These are phyloP conservation scores for Colletotrichum aenigma DNA, from an alignment of 2,329 filamentous ascomycete genomes.

Conservation along the genomic window DNA sequence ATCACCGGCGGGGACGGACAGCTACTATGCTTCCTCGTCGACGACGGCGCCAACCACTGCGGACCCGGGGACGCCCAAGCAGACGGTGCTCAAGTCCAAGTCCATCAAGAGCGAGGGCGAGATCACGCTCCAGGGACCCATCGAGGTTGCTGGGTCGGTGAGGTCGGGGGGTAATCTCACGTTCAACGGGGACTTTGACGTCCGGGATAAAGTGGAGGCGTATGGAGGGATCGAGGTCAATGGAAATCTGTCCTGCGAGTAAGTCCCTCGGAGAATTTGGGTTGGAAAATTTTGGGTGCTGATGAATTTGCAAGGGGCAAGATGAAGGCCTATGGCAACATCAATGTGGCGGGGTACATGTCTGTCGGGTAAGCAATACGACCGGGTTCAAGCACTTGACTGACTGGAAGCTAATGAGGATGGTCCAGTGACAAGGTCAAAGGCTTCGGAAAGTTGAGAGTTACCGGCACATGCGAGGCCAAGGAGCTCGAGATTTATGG, in stretches of 20 bases:
- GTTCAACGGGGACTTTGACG: conserved; percentile 46
- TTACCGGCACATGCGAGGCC: conserved; percentile 46
- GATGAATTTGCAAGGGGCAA: conserved; percentile 34
- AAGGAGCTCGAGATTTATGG: conserved; percentile 52
- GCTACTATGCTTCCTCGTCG: conserved; percentile 27
- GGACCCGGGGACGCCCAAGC: conserved; percentile 13
- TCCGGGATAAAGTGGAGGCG: conserved; percentile 50
- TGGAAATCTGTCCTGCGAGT: conserved; percentile 48
- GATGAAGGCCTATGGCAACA: conserved; percentile 52
- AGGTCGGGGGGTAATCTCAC: conserved; percentile 48
- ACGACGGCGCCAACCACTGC: conserved; percentile 17
- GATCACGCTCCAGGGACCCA: conserved; percentile 44
- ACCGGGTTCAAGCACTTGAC: background rate
- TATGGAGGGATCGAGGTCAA: conserved; percentile 48
- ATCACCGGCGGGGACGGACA: conserved; percentile 8
- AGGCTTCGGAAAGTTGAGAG: conserved; percentile 49
- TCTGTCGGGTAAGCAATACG: conserved; percentile 36
- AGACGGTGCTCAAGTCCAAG: conserved; percentile 34
- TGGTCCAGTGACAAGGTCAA: conserved; percentile 46
- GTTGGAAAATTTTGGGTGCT: background rate
- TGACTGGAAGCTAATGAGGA: background rate
- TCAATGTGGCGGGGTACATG: conserved; percentile 43
- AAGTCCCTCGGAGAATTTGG: conserved; percentile 21
- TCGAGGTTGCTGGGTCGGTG: conserved; percentile 53
- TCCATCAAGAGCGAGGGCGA: conserved; percentile 47